phyloP scores from a whole-genome alignment of 192 early-diverging fungal species.

The Linnemannia exigua region DNA sequence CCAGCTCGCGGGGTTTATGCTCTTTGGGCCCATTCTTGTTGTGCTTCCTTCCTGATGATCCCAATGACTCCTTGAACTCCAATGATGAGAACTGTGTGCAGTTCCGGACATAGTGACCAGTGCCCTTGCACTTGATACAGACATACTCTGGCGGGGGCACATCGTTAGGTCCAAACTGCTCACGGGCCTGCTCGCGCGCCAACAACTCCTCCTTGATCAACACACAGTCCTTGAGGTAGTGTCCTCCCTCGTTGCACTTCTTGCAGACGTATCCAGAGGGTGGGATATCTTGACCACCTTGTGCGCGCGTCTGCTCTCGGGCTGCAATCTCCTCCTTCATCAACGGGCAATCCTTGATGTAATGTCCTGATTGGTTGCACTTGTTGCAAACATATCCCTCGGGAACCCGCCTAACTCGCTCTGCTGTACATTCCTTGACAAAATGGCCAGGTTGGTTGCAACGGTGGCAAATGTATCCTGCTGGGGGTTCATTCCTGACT shows the following conservation, averaged over 20 bases:
- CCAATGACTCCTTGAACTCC: background rate
- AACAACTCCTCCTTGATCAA: background rate
- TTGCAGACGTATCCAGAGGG: slow-evolving; percentile 74
- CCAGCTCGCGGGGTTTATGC: background rate
- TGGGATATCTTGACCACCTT: slow-evolving; percentile 22
- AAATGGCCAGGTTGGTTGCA: slow-evolving; percentile 61
- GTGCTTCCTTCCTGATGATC: slow-evolving; percentile 7
- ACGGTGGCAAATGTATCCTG: slow-evolving; percentile 64
- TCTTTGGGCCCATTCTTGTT: background rate
- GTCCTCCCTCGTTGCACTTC: slow-evolving; percentile 74
- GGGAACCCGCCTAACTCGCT: slow-evolving; percentile 22
- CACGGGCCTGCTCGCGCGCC: background rate
- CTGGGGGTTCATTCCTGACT: slow-evolving; percentile 50
- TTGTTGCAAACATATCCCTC: slow-evolving; percentile 62
- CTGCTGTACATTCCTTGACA: slow-evolving; percentile 61
- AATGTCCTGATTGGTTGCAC: slow-evolving; percentile 70
- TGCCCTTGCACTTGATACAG: background rate
- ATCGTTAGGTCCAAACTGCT: background rate
- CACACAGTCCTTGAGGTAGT: slow-evolving; percentile 76
- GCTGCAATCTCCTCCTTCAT: slow-evolving; percentile 40
- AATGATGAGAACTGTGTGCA: background rate
- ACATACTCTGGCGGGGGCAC: background rate
- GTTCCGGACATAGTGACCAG: slow-evolving; percentile 1
- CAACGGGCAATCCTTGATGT: slow-evolving; percentile 64
- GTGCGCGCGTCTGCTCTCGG: no score